Percentiles rank a stretch among this genome's conserved stretches.
Evolutionary conservation across 1,284 basidiomycete species (phyloP).

Genomic region (Omphalotus olearius): DNA sequence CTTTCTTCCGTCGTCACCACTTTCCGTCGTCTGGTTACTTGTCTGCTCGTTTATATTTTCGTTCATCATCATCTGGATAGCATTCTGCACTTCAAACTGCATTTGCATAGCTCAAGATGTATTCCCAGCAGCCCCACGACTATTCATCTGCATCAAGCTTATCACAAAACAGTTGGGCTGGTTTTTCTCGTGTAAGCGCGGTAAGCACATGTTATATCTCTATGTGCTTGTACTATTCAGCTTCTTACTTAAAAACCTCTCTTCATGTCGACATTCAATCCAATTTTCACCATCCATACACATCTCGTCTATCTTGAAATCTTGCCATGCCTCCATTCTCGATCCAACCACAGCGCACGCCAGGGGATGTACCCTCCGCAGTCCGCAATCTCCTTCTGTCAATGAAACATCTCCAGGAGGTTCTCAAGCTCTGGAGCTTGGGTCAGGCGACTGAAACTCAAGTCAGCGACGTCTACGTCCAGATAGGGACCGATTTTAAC

Average conservation of each 20-base stretch:
- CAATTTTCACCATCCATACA: not conserved
- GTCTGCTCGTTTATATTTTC: not conserved
- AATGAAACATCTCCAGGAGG: slow-evolving; percentile 83
- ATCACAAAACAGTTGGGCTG: slow-evolving; percentile 7
- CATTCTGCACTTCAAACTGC: not conserved
- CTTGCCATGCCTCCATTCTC: slow-evolving; percentile 7
- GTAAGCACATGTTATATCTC: slow-evolving; percentile 9
- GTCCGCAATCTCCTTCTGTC: slow-evolving; percentile 85
- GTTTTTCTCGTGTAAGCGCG: slow-evolving; percentile 10
- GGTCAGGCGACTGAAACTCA: slow-evolving; percentile 67
- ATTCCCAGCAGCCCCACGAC: slow-evolving; percentile 11
- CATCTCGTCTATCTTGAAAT: not conserved
- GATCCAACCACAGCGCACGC: slow-evolving; percentile 17
- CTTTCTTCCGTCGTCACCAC: not conserved
- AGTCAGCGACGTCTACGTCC: slow-evolving; percentile 91
- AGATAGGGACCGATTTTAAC: slow-evolving; percentile 93
- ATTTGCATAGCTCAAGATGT: slow-evolving; percentile 9
- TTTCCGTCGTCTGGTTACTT: slow-evolving; percentile 7
- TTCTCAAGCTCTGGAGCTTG: slow-evolving; percentile 74
- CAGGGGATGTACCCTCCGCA: slow-evolving; percentile 52
- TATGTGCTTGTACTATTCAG: not conserved
- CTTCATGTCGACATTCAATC: not conserved
- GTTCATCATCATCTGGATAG: slow-evolving; percentile 1
- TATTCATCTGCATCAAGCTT: slow-evolving; percentile 12
- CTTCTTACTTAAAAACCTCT: slow-evolving; percentile 6